Evolutionary conservation across 768 basidiomycete species (phyloP).

Genomic region (Phylloporus sp.): DNA sequence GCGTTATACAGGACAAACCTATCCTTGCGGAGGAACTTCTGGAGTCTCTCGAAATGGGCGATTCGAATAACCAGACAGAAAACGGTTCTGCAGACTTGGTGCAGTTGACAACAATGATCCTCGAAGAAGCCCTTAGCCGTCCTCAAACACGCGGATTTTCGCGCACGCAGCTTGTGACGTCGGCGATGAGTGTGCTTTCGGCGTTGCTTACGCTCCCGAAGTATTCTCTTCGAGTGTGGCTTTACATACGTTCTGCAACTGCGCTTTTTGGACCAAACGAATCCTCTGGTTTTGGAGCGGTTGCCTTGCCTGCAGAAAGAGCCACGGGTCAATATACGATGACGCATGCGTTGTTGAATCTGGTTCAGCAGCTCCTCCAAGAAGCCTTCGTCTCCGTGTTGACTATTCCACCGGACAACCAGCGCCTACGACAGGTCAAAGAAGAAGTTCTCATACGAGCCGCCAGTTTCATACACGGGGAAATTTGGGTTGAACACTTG

Average conservation of each 20-base stretch:
- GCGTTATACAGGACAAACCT: constrained; percentile 70
- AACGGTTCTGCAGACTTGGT: constrained; percentile 66
- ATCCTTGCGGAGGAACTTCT: constrained; percentile 61
- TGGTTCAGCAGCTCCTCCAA: constrained; percentile 70
- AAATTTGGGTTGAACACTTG: constrained; percentile 84
- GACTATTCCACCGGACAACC: constrained; percentile 48
- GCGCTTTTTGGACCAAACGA: constrained; percentile 70
- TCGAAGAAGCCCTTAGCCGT: constrained; percentile 70
- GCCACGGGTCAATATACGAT: constrained; percentile 74
- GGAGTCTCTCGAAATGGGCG: constrained; percentile 51
- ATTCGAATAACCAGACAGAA: constrained; percentile 40
- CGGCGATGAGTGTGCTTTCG: constrained; percentile 77
- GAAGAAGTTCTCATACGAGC: constrained; percentile 82
- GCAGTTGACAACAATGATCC: constrained; percentile 73
- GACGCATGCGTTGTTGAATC: constrained; percentile 73
- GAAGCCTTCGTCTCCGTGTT: constrained; percentile 61
- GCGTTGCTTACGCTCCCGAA: constrained; percentile 69
- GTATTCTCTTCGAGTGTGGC: constrained; percentile 83
- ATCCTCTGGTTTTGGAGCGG: constrained; percentile 51
- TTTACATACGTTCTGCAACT: constrained; percentile 77
- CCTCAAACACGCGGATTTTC: constrained; percentile 42
- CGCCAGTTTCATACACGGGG: constrained; percentile 71
- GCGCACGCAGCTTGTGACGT: constrained; percentile 65
- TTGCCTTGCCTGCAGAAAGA: constrained; percentile 67
- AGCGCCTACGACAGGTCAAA: constrained; percentile 67